Conservation (phyloP, 176 grass and related monocot genomes). For the Ensete glaucum region DNA sequence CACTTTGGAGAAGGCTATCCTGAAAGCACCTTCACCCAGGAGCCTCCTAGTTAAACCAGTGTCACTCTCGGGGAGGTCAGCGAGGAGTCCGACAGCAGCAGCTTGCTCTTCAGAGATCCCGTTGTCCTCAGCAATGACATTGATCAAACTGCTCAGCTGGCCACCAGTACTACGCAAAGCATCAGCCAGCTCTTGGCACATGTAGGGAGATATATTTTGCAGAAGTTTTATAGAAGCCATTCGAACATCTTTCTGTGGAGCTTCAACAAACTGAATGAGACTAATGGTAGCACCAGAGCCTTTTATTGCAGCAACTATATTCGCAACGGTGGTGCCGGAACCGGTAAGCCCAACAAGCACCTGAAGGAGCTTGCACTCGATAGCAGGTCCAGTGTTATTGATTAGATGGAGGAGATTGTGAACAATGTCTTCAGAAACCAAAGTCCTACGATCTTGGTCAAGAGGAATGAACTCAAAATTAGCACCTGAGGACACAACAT, state of each 20-base stretch:
- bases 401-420: slow-evolving; percentile 68
- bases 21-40: slow-evolving; percentile 57
- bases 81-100: slow-evolving; percentile 50
- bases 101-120: slow-evolving; percentile 45
- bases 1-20: slow-evolving; percentile 37
- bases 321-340: slow-evolving; percentile 29
- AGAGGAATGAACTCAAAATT: slow-evolving; percentile 40
- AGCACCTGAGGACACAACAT: slow-evolving; percentile 46
- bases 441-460: slow-evolving; percentile 32
- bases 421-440: slow-evolving; percentile 59
- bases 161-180: slow-evolving; percentile 41
- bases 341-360: slow-evolving; percentile 38
- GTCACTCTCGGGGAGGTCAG: slow-evolving; percentile 50
- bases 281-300: slow-evolving; percentile 58
- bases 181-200: slow-evolving; percentile 56
- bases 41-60: slow-evolving; percentile 41
- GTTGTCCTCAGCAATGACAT: slow-evolving; percentile 27
- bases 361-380: slow-evolving; percentile 66
- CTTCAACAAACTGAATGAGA: slow-evolving; percentile 65
- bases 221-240: slow-evolving; percentile 48
- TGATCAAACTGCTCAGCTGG: slow-evolving; percentile 50
- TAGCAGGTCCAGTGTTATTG: slow-evolving; percentile 56
- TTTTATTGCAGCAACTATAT: slow-evolving; percentile 59
- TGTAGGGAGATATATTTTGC: slow-evolving; percentile 45
- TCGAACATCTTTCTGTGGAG: slow-evolving; percentile 46